A percentile compares a stretch with the other conserved stretches of the same genome.
Evolutionary conservation across 2,329 filamentous ascomycete species (phyloP).

Genomic region (Myriangium duriaei): DNA sequence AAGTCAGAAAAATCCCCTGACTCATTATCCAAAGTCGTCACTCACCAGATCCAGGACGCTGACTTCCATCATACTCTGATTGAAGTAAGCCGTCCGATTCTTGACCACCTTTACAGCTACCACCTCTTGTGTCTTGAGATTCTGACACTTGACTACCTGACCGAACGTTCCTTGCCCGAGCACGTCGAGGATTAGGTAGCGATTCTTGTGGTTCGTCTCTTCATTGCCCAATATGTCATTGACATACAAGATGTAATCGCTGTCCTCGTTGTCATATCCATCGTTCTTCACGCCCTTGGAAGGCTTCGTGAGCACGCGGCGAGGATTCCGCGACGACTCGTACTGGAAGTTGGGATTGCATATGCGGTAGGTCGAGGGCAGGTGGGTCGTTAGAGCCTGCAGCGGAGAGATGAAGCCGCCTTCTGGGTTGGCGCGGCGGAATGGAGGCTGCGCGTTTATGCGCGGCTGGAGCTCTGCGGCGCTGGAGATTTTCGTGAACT

Average conservation of each 20-base stretch:
- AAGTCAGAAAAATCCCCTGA: too few relatives aligned
- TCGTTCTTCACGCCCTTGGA: slow-evolving; percentile 99
- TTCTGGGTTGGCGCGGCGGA: slow-evolving; percentile 86
- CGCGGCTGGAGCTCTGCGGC: slow-evolving; percentile 66
- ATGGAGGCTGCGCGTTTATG: slow-evolving; percentile 77
- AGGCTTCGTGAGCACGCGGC: slow-evolving; percentile 89
- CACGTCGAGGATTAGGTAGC: slow-evolving; percentile 93
- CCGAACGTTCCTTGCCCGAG: slow-evolving; percentile 95
- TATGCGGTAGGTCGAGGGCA: slow-evolving; percentile 92
- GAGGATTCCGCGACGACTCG: slow-evolving; percentile 91
- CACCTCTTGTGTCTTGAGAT: slow-evolving; percentile 94
- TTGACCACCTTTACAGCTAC: slow-evolving; percentile 99
- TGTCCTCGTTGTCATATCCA: slow-evolving; percentile 97
- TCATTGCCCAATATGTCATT: slow-evolving; percentile 97
- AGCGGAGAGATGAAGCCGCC: slow-evolving; percentile 96
- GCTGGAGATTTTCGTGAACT: slow-evolving; percentile 68
- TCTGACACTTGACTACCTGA: slow-evolving; percentile 98
- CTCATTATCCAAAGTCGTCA: slow-evolving; percentile 2
- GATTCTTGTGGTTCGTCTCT: slow-evolving; percentile 97
- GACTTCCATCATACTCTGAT: slow-evolving; percentile 99
- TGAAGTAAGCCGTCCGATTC: slow-evolving; percentile 97
- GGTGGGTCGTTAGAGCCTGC: slow-evolving; percentile 84
- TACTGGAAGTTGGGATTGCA: slow-evolving; percentile 98
- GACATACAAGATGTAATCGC: slow-evolving; percentile 97
- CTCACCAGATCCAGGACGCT: slow-evolving; percentile 86